Conservation (phyloP, 1,139 yeast genomes). For the Nakaseomyces sp. region DNA sequence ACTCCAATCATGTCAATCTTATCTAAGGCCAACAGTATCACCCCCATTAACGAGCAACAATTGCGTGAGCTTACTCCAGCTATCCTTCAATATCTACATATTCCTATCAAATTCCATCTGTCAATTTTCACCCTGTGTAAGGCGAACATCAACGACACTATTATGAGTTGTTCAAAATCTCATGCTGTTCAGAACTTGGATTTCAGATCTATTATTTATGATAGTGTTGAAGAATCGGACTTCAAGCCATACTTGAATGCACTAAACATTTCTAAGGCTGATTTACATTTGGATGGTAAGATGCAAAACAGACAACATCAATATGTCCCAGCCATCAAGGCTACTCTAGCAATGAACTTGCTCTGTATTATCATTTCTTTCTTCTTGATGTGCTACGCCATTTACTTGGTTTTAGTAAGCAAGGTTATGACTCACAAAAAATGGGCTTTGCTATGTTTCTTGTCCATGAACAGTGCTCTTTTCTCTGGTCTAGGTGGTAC, state of each 20-base stretch:
- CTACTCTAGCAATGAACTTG: conserved; percentile 23
- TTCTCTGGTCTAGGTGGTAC: conserved; percentile 26
- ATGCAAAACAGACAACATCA: conserved; percentile 23
- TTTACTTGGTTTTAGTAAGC: conserved; percentile 5
- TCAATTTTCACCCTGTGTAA: conserved; percentile 29
- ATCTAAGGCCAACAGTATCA: conserved; percentile 12
- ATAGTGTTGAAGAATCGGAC: conserved; percentile 10
- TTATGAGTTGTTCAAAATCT: conserved; percentile 21
- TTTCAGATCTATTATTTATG: conserved; percentile 12
- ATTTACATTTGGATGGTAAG: conserved; percentile 20
- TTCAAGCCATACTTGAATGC: conserved; percentile 19
- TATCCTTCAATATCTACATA: conserved; percentile 21
- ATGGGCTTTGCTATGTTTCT: conserved; percentile 12
- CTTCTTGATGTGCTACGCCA: conserved; percentile 12
- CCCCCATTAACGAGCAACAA: conserved; percentile 16
- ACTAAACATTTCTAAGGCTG: conserved; percentile 12
- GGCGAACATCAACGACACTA: conserved; percentile 15
- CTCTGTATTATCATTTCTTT: conserved; percentile 19
- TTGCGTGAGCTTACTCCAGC: conserved; percentile 21
- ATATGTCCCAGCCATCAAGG: conserved; percentile 27
- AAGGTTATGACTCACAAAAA: conserved; percentile 6
- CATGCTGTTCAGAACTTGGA: conserved; percentile 28
- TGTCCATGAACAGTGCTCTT: conserved; percentile 14
- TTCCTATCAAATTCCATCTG: conserved; percentile 26
- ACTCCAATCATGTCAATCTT: conserved; percentile 22